phyloP scores from a whole-genome alignment of 2,329 filamentous ascomycete genomes.

The Coniochaeta ligniaria region DNA sequence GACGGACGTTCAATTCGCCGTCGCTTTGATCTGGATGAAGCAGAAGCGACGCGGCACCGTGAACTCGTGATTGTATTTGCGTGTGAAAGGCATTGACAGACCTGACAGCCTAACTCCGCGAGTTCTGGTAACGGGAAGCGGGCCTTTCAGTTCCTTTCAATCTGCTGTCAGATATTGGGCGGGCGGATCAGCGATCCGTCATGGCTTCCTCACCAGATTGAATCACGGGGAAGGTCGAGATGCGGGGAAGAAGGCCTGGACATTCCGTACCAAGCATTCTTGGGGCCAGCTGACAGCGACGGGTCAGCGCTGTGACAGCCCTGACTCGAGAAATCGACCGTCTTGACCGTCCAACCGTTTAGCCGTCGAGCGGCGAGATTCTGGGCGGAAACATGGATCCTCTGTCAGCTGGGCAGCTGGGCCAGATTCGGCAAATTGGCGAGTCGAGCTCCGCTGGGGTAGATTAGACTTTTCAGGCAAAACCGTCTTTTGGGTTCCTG shows the following conservation, averaged over 20 bases:
- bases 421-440: neutral
- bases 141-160: neutral
- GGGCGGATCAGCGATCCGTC: constrained; percentile 5
- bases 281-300: neutral
- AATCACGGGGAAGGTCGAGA: constrained; percentile 11
- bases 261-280: constrained; percentile 6
- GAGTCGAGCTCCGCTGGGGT: neutral
- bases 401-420: neutral
- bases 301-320: neutral
- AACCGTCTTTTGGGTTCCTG: neutral
- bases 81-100: neutral
- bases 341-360: no score
- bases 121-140: neutral
- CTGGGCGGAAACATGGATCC: neutral
- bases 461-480: neutral
- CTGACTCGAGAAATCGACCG: neutral
- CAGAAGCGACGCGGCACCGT: neutral
- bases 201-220: constrained; percentile 1
- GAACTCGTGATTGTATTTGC: neutral
- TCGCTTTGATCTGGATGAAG: neutral
- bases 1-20: neutral
- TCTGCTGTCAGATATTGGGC: constrained; percentile 1
- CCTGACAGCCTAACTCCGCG: neutral
- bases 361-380: neutral
- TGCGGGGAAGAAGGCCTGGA: constrained; percentile 17